Evolutionary conservation across 768 basidiomycete species (phyloP), one percentile per base, ranked within the genome.

Genomic region (Nevesoporus exiguus): DNA sequence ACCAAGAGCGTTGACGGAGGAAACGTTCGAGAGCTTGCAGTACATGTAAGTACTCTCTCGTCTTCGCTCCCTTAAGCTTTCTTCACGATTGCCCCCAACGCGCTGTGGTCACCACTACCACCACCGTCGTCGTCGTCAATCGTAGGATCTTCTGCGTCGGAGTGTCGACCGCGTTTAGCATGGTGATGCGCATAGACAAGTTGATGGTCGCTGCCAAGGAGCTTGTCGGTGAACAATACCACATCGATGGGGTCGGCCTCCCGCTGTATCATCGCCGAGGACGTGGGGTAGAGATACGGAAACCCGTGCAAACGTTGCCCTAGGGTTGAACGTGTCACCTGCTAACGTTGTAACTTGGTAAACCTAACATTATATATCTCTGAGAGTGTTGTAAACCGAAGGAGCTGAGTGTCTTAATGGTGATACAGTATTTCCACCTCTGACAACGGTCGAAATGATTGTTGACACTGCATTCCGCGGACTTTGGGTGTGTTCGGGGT

Each of bases 191-290:
- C 13, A 73, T 94, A 7, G 92, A 94, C 64, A 74, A 81, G 49
- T 69, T 93, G 54, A 89, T 93, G 83, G 64, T 90, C 3, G 88
- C 89, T 2, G 81, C 83, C 49, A 46, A 46, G 66, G 89, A 93
- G 68, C 73, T 93, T 37, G 88, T 93, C 2, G 91, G 91, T 1
- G 91, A 93, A 67, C 87, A 90, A 58, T 91, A 88, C 66, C 87
- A 92, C 65, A 88, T 93, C 15, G 80, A 84, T 47, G 88, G 88
- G 0, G 70, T 88, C 15, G 84, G 80, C 31, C 57, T 51, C 49
- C 65, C 59, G 27, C 25, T 57, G 29, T 49, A 72, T 54, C 60
- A 48, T 54, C 57, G 47, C 51, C 62, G 62, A 46, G 54, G 45
- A 47, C 52, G 40, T 0, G 69, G 70, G 10, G 65, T 72, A 25